These are phyloP conservation scores for Botrytis fragariae DNA, from an alignment of 2,329 filamentous ascomycete genomes.

Conservation along the genomic window DNA sequence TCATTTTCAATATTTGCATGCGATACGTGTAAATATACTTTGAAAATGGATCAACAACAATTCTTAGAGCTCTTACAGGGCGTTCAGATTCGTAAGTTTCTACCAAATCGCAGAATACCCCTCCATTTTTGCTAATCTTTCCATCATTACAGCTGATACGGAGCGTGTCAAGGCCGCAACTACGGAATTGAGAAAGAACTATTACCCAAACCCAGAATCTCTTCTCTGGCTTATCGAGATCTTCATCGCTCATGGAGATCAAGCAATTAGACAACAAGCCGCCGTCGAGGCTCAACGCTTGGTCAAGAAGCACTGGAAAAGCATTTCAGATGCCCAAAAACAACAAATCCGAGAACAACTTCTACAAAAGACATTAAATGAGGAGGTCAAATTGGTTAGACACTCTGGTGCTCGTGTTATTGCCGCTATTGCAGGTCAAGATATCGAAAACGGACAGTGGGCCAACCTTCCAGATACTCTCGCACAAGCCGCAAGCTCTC, in stretches of 20 bases:
- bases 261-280: slow-evolving; percentile 75
- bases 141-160: slow-evolving; percentile 68
- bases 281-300: slow-evolving; percentile 85
- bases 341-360: slow-evolving; percentile 76
- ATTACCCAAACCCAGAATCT: slow-evolving; percentile 81
- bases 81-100: slow-evolving; percentile 75
- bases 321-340: slow-evolving; percentile 72
- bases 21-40: slow-evolving; percentile 5
- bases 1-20: slow-evolving; percentile 14
- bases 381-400: slow-evolving; percentile 71
- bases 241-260: slow-evolving; percentile 68
- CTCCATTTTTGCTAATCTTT: slow-evolving; percentile 29
- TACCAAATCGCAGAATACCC: slow-evolving; percentile 3
- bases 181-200: slow-evolving; percentile 85
- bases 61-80: slow-evolving; percentile 85
- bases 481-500: slow-evolving; percentile 73
- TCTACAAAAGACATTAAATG: slow-evolving; percentile 77
- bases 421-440: slow-evolving; percentile 78
- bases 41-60: slow-evolving; percentile 72
- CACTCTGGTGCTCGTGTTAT: slow-evolving; percentile 88
- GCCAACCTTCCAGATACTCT: slow-evolving; percentile 75
- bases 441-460: slow-evolving; percentile 87
- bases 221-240: slow-evolving; percentile 86
- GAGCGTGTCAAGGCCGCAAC: slow-evolving; percentile 88
- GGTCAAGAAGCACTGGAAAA: slow-evolving; percentile 81